A percentile compares a stretch with the other conserved stretches of the same genome.
Evolutionary conservation across 176 grass and related monocot genomes (phyloP).

Genomic region (Oryza coarctata): DNA sequence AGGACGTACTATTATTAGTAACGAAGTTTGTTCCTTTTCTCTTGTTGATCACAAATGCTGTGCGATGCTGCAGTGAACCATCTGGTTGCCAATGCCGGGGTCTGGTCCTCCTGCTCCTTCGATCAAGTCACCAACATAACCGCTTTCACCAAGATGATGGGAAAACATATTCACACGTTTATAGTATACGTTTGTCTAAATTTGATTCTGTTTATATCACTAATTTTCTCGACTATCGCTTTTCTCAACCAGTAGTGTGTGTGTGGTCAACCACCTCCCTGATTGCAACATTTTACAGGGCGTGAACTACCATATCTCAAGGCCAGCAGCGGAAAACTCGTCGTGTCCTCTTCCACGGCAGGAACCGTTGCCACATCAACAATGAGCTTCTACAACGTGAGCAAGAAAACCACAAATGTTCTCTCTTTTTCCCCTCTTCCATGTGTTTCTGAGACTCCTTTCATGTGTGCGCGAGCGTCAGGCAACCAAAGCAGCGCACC

Average conservation of each 20-base stretch:
- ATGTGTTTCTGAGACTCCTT: not conserved
- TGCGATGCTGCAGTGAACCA: slow-evolving; percentile 54
- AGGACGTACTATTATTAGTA: too few relatives aligned
- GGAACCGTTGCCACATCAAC: slow-evolving; percentile 36
- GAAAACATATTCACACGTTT: not conserved
- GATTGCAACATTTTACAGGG: slow-evolving; percentile 28
- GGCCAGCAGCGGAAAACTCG: slow-evolving; percentile 52
- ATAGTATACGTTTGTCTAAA: too few relatives aligned
- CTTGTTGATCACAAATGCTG: not conserved
- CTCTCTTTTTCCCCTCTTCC: too few relatives aligned
- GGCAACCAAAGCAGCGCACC: slow-evolving; percentile 59
- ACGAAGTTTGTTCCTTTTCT: too few relatives aligned
- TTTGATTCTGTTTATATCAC: too few relatives aligned
- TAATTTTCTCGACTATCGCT: too few relatives aligned
- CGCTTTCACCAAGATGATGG: slow-evolving; percentile 58
- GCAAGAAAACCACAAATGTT: not conserved
- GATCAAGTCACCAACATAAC: slow-evolving; percentile 62
- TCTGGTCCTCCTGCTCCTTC: slow-evolving; percentile 52
- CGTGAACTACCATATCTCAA: slow-evolving; percentile 66
- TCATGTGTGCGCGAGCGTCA: not conserved
- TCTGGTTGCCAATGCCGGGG: slow-evolving; percentile 65
- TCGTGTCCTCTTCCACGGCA: slow-evolving; percentile 44
- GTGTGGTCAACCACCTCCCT: not conserved
- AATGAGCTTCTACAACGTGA: slow-evolving; percentile 68
- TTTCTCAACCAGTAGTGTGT: too few relatives aligned